phyloP scores from a whole-genome alignment of 805 yeast genomes.

The Saccharomycopsis sp. region DNA sequence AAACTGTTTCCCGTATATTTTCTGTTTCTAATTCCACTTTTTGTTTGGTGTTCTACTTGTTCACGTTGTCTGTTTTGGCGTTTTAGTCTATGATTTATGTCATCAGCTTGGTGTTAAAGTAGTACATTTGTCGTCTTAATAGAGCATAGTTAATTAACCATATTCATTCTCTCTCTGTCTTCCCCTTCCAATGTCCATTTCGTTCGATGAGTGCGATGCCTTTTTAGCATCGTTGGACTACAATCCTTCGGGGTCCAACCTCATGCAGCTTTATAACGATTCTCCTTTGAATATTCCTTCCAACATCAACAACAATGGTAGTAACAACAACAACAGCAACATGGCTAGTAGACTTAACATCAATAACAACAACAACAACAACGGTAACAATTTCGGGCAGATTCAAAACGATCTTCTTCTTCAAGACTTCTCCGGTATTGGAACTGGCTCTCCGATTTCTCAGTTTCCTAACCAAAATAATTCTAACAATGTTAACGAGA shows the following conservation, averaged over 20 bases:
- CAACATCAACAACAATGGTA: constrained; percentile 5
- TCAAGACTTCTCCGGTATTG: neutral
- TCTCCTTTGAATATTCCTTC: neutral
- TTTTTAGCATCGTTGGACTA: constrained; percentile 25
- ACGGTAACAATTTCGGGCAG: neutral
- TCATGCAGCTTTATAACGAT: neutral
- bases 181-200: constrained; percentile 26
- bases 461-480: neutral
- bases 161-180: neutral
- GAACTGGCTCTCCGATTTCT: neutral
- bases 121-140: neutral
- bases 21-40: neutral
- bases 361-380: neutral
- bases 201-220: constrained; percentile 30
- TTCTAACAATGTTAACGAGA: neutral
- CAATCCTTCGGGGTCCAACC: neutral
- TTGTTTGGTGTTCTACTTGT: neutral
- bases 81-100: neutral
- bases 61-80: neutral
- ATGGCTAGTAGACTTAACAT: neutral
- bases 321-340: constrained; percentile 1
- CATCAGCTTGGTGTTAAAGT: neutral
- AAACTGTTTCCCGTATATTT: neutral
- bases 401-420: neutral
- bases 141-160: neutral